These are phyloP conservation scores for Malassezia vespertilionis DNA, from an alignment of 1,284 basidiomycete genomes.

Conservation along the genomic window DNA sequence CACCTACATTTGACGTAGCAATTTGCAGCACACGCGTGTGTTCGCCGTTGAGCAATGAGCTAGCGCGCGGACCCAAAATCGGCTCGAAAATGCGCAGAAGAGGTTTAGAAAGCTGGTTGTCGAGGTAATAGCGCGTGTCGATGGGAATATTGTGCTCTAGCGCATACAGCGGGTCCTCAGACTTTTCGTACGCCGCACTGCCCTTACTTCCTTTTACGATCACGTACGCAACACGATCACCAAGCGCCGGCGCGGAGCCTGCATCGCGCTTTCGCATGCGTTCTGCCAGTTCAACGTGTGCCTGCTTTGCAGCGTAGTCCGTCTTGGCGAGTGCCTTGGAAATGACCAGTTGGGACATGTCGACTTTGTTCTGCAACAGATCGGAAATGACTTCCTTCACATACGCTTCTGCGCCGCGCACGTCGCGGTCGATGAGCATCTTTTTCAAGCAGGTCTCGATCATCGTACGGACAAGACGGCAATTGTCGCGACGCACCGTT, in stretches of 20 bases:
- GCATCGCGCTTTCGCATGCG: constrained; percentile 46
- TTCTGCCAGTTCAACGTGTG: constrained; percentile 45
- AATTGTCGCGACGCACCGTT: constrained; percentile 47
- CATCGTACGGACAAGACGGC: constrained; percentile 45
- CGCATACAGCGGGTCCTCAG: constrained; percentile 46
- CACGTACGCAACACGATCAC: constrained; percentile 46
- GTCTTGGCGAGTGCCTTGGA: constrained; percentile 45
- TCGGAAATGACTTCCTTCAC: constrained; percentile 45
- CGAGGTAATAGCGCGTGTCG: constrained; percentile 47
- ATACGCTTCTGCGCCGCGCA: constrained; percentile 43
- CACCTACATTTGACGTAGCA: constrained; percentile 42
- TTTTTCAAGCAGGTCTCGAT: constrained; percentile 47
- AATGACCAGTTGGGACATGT: constrained; percentile 47
- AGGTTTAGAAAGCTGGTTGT: constrained; percentile 45
- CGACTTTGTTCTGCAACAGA: constrained; percentile 46
- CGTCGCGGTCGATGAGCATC: constrained; percentile 48
- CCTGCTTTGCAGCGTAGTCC: constrained; percentile 46
- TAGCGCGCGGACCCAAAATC: constrained; percentile 39
- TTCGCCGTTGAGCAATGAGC: constrained; percentile 36
- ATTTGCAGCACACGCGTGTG: constrained; percentile 44
- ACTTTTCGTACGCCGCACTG: constrained; percentile 43
- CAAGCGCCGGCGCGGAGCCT: constrained; percentile 42
- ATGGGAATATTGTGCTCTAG: constrained; percentile 47
- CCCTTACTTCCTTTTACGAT: constrained; percentile 47
- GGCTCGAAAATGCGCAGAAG: constrained; percentile 47